These are phyloP conservation scores for Saturnispora saitoi DNA, from an alignment of 805 yeast species.

Conservation along the genomic window DNA sequence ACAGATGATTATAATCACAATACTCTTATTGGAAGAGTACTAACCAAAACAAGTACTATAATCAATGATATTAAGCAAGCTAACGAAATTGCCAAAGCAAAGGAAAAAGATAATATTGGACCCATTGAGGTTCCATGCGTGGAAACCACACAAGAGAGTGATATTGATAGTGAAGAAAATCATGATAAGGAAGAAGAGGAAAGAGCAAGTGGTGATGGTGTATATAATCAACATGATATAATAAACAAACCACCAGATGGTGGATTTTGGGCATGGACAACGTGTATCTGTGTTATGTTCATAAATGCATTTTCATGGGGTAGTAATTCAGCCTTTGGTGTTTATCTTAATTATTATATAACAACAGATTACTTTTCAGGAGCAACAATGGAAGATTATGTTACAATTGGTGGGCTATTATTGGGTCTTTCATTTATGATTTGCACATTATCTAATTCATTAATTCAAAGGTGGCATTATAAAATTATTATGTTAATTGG, in stretches of 20 bases:
- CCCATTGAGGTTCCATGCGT: background rate
- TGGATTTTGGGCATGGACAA: slow-evolving; percentile 42
- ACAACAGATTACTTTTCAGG: slow-evolving; percentile 35
- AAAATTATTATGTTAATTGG: slow-evolving; percentile 38
- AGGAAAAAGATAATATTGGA: slow-evolving; percentile 5
- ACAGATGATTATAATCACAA: background rate
- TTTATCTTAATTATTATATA: slow-evolving; percentile 42
- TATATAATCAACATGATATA: slow-evolving; percentile 24
- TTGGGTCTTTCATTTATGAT: slow-evolving; percentile 49
- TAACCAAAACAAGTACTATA: slow-evolving; percentile 21
- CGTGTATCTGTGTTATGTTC: slow-evolving; percentile 29
- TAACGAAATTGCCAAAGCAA: slow-evolving; percentile 21
- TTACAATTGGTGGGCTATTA: slow-evolving; percentile 47
- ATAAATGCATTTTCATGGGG: slow-evolving; percentile 44
- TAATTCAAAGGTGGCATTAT: slow-evolving; percentile 43
- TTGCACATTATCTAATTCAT: slow-evolving; percentile 47
- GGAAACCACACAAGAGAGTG: slow-evolving; percentile 1
- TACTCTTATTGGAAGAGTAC: background rate
- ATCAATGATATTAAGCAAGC: slow-evolving; percentile 26
- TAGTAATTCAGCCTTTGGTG: slow-evolving; percentile 45
- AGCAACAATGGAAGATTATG: slow-evolving; percentile 44
- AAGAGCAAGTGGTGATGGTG: slow-evolving; percentile 24
- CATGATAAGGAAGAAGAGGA: background rate
- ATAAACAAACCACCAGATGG: slow-evolving; percentile 35
- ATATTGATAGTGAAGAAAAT: background rate